Evolutionary conservation across 176 grass and related monocot genomes (phyloP), one percentile per base, ranked within the genome.

Genomic region (Musa beccarii): DNA sequence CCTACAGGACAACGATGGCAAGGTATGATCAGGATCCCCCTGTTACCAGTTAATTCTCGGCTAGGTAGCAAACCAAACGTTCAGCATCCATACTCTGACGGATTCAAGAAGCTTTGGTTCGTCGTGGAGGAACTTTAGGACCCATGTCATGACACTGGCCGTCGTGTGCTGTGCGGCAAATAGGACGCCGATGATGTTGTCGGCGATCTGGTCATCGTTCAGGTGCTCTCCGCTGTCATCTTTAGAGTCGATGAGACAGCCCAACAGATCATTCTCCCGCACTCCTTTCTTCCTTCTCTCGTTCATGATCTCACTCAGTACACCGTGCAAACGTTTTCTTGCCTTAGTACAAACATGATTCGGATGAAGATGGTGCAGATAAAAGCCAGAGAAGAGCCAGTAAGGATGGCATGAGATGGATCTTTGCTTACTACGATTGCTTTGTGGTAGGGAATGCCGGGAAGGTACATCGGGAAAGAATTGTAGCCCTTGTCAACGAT

Each of bases 151-250:
- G 77, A 80, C 84, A 80, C 96, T 99, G 67, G 96, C 91, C 26
- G 96, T 99, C 50, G 96, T 99, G 87, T 99, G 91, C 79, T 92
- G 96, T 59, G 96, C 96, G 20, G 96, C 96, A 75, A 99, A 99
- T 24, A 99, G 82, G 25, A 94, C 86, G 56, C 96, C 96, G 69
- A 99, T 99, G 53, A 99, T 61, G 89, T 99, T 99, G 80, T 99
- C 96, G 17, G 88, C 80, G 59, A 99, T 49, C 80, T 99, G 88
- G 77, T 92, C 86, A 71, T 94, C 91, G 69, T 51, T 84, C 10
- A 95, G 84, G 14, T 78, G 77, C 69, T 76, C 84, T 50, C 67
- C 89, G 54, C 51, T 88, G 17, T 68, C 79, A 43, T 69, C 80
- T 59, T 76, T 73, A 2, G 79, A 69, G 71, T 74, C 80, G 88